phyloP scores from a whole-genome alignment of 1,284 basidiomycete genomes.

The Singerocomus inundabilis region DNA sequence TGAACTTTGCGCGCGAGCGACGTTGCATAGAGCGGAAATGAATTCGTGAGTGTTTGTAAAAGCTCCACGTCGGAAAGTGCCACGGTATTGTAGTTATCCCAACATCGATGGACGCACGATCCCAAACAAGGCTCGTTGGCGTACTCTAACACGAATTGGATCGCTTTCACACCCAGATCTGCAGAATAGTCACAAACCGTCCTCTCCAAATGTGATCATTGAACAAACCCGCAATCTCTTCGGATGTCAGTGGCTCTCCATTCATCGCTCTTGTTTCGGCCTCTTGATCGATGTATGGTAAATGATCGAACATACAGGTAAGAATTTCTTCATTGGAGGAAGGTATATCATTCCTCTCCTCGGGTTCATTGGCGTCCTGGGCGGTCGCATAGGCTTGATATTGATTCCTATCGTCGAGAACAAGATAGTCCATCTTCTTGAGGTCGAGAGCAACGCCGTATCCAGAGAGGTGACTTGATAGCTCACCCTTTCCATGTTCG shows the following conservation, averaged over 20 bases:
- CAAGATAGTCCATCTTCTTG: conserved; percentile 97
- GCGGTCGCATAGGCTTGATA: not conserved
- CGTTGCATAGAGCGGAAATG: conserved; percentile 84
- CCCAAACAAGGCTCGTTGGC: conserved; percentile 12
- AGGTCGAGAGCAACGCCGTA: conserved; percentile 91
- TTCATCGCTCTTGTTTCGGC: conserved; percentile 45
- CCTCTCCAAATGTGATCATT: not conserved
- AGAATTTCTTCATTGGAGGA: conserved; percentile 29
- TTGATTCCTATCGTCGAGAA: conserved; percentile 76
- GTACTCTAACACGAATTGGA: conserved; percentile 69
- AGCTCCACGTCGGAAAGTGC: conserved; percentile 49
- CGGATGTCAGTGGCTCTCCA: conserved; percentile 52
- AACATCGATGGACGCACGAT: conserved; percentile 21
- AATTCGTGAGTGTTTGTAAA: conserved; percentile 74
- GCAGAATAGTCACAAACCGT: conserved; percentile 2
- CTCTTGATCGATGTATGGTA: conserved; percentile 50
- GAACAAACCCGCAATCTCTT: conserved; percentile 57
- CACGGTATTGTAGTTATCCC: conserved; percentile 7
- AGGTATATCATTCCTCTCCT: conserved; percentile 15
- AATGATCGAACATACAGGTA: conserved; percentile 46
- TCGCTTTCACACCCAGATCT: conserved; percentile 74
- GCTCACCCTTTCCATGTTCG: conserved; percentile 35
- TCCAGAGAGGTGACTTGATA: conserved; percentile 65
- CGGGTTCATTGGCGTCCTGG: conserved; percentile 2
- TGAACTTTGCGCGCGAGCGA: conserved; percentile 66